Base-by-base conservation (phyloP, 495 filamentous ascomycete genomes). In the Venustampulla echinocandica region DNA sequence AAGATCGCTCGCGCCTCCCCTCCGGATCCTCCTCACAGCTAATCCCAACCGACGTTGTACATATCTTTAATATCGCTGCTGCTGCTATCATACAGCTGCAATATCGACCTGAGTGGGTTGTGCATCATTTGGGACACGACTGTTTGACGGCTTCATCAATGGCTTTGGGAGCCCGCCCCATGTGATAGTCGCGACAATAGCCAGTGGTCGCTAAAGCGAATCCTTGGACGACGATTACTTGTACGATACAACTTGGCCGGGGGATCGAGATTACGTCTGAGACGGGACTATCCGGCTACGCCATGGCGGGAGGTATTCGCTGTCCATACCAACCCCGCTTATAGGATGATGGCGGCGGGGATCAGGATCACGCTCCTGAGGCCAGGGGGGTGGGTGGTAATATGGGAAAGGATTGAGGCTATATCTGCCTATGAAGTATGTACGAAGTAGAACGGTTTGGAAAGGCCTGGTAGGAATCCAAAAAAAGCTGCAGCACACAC, bases 131-230 rank as follows among this genome's bases (percentile, higher is more conserved):
- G 41, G 50, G 43, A 46, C 30, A 50, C 50, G 44, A 54, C 35
- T 11, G 54, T 57, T 50, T 39, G 42, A 57, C 54, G 14, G 22
- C 18, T 38, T 51, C 28, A 34, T 49, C 38, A 19, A 42, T n/a
- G 2, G 25, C 24, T 20, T 9, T 25, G 46, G 24, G 10, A 27
- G 39, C 20, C 20, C 28, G 24, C 19, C 36, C 39, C 50, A 50
- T 50, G 46, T 53, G 46, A 53, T 43, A 46, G 48, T 56, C 53
- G n/a, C n/a, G n/a, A n/a, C n/a, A n/a, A n/a, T n/a, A n/a, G n/a
- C n/a, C n/a, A n/a, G n/a, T n/a, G n/a, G n/a, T n/a, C n/a, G n/a
- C n/a, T n/a, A n/a, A 18, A 14, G 17, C 10, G n/a, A 23, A 4
- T 40, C 9, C 22, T 5, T 35, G 33, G 33, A n/a, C 33, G 33